Evolutionary conservation across 495 filamentous ascomycete species (phyloP), one percentile per base, ranked within the genome.

Genomic region (Neurospora sp.): DNA sequence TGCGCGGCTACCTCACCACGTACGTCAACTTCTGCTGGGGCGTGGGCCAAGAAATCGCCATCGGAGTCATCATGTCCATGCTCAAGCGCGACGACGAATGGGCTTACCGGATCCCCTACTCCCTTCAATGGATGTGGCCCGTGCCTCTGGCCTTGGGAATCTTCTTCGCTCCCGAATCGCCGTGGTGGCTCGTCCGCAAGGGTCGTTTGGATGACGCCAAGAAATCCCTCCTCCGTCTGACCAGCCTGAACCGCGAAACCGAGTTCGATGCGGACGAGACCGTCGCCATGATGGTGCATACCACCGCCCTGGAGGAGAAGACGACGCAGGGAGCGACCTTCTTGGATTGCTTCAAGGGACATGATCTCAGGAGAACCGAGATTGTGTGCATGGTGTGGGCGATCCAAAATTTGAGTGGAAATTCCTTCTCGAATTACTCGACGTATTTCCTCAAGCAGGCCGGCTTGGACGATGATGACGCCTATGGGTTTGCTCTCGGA

Each of bases 21-120:
- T 93, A 93, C 72, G 90, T 94, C 80, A 94, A 94, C 80, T 89
- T 92, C 75, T 93, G 91, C 82, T 95, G 92, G 92, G 91, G 90
- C 11, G 77, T 94, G 12, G 92, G 92, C 27, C 91, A 94, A 78
- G 82, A 92, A 44, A 92, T 95, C 76, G 91, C 88, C 9, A 86
- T 91, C 69, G 91, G 91, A 20, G 91, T 93, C 70, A 89, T 95
- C 75, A 89, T 87, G 80, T 82, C 84, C 37, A 89, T 92, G 86
- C 76, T 90, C 68, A 79, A 82, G 65, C 83, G 88, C 12, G 65
- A 81, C 3, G 88, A 89, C 70, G 78, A 87, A 78, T 87, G 85
- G 86, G 83, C 87, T 2, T 91, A 89, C 84, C 81, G 89, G 38
- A 85, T 88, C 41, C 89, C 89, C 16, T 94, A 92, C 74, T 89